Evolutionary conservation across 169 alveolate genomes (phyloP).

Genomic region (Plasmodium vinckei): DNA sequence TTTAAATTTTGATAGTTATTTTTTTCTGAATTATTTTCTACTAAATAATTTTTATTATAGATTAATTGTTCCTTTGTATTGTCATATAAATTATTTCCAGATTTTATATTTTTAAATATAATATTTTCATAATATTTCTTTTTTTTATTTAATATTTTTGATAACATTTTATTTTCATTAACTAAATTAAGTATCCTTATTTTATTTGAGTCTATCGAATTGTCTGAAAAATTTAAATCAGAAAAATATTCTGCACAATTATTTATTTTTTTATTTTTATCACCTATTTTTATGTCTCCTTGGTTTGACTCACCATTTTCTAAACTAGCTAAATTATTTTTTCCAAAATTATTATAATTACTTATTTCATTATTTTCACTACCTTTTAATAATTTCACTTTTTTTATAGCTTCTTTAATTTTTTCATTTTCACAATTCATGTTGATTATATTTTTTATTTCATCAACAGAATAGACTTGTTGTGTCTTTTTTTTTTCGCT

Average conservation of each 20-base stretch:
- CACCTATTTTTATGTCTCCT: neutral
- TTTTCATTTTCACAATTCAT: no score
- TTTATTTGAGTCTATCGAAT: slow-evolving; percentile 42
- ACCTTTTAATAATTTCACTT: neutral
- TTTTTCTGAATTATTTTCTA: neutral
- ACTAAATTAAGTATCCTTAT: neutral
- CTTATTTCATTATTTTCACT: neutral
- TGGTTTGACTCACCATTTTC: neutral
- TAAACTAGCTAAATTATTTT: no score
- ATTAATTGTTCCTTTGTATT: no score
- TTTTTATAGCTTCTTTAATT: no score
- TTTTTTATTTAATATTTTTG: slow-evolving; percentile 24
- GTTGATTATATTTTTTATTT: no score
- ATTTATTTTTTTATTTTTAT: neutral
- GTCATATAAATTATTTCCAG: neutral
- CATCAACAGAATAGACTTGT: no score
- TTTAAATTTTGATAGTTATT: neutral
- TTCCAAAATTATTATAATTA: neutral
- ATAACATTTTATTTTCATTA: slow-evolving; percentile 29
- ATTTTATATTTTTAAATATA: neutral
- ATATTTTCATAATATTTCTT: slow-evolving; percentile 25
- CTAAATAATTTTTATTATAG: no score
- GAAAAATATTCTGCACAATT: slow-evolving; percentile 23
- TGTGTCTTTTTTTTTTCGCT: no score
- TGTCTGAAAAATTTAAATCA: slow-evolving; percentile 43